Percentiles rank a stretch among this genome's conserved stretches.
phyloP scores from a whole-genome alignment of 305 asterid genomes.

The Solanum hybrid region DNA sequence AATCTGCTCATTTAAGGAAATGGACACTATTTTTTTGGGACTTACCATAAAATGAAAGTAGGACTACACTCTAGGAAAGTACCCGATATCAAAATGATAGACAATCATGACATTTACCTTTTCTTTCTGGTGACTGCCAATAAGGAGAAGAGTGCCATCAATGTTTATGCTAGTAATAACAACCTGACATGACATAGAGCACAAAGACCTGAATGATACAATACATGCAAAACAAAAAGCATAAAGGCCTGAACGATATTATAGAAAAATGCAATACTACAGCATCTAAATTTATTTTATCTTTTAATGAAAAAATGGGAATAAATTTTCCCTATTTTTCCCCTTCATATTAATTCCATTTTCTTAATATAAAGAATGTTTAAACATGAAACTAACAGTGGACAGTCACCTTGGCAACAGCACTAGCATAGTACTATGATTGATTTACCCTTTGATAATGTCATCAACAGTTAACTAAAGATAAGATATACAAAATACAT shows the following conservation, averaged over 20 bases:
- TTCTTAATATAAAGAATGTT: background rate
- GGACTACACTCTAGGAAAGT: background rate
- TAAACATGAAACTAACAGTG: background rate
- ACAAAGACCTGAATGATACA: constrained; percentile 2
- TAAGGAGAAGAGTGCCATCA: constrained; percentile 62
- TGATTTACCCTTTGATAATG: background rate
- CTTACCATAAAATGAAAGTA: background rate
- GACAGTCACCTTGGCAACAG: background rate
- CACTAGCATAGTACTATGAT: background rate
- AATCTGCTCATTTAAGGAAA: background rate
- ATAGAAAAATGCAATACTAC: background rate
- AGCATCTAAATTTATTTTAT: background rate
- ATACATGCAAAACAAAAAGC: background rate
- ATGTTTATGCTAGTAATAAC: constrained; percentile 85
- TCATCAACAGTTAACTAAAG: background rate
- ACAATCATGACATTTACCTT: constrained; percentile 38
- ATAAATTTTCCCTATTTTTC: background rate
- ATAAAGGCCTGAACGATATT: background rate
- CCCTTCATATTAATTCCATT: background rate
- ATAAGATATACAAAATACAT: background rate
- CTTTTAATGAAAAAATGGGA: background rate
- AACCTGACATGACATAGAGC: constrained; percentile 51
- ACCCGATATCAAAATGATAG: background rate
- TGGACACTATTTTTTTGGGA: background rate
- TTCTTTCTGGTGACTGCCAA: constrained; percentile 84